phyloP scores from a whole-genome alignment of 2,329 filamentous ascomycete species.

The Hortaea sp. region DNA sequence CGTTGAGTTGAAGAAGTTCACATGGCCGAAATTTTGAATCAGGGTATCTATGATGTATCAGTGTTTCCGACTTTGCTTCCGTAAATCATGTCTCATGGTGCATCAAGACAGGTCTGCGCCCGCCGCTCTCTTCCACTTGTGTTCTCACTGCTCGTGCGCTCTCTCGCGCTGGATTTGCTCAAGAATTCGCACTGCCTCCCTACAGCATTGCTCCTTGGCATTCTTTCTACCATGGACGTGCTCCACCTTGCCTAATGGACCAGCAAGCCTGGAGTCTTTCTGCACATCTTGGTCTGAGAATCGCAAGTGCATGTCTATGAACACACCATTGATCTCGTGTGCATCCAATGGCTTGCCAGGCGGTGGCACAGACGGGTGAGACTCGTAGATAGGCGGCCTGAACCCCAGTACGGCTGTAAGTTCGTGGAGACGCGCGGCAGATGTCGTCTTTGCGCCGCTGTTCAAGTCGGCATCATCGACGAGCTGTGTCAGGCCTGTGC shows the following conservation, averaged over 20 bases:
- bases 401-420: conserved; percentile 16
- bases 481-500: conserved; percentile 7
- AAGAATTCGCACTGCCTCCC: conserved; percentile 30
- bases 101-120: no score
- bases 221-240: conserved; percentile 39
- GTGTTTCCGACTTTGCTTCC: no score
- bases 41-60: no score
- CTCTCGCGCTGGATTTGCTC: conserved; percentile 19
- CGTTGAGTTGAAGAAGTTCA: no score
- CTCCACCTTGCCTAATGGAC: conserved; percentile 32
- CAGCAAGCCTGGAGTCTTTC: conserved; percentile 18
- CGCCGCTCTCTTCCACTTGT: no score
- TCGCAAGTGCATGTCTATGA: conserved; percentile 27
- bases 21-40: no score
- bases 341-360: neutral
- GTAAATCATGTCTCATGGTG: no score
- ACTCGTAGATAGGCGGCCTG: neutral
- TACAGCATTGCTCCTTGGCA: conserved; percentile 40
- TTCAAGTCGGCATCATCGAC: conserved; percentile 4
- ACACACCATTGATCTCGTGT: conserved; percentile 11
- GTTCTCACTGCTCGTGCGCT: neutral
- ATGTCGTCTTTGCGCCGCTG: neutral
- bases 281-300: conserved; percentile 20
- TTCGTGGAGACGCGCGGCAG: conserved; percentile 13
- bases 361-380: neutral